Evolutionary conservation across 2,329 filamentous ascomycete genomes (phyloP).

Genomic region (Aspergillus ochraceoroseus): DNA sequence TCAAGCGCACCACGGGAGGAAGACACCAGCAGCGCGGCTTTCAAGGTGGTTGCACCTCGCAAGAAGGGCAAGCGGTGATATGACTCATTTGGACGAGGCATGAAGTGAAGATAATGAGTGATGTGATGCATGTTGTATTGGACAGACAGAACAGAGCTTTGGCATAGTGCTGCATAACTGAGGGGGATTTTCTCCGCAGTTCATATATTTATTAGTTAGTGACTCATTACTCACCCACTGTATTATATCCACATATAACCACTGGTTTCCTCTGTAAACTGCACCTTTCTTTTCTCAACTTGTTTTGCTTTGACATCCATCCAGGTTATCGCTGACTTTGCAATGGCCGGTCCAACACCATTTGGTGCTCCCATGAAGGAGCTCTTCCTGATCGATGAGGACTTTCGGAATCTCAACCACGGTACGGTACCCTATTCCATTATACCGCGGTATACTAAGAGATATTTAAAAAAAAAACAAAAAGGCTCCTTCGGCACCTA

Average conservation of each 20-base stretch:
- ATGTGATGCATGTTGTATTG: slow-evolving; percentile 7
- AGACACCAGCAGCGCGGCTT: slow-evolving; percentile 54
- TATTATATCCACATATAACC: too few relatives aligned
- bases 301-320: too few relatives aligned
- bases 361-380: slow-evolving; percentile 55
- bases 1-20: slow-evolving; percentile 48
- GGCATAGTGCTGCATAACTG: not conserved
- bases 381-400: slow-evolving; percentile 64
- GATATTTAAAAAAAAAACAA: slow-evolving; percentile 2
- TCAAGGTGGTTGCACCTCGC: slow-evolving; percentile 85
- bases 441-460: too few relatives aligned
- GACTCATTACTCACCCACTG: too few relatives aligned
- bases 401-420: slow-evolving; percentile 73
- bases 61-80: slow-evolving; percentile 87
- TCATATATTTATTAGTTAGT: too few relatives aligned
- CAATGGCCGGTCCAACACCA: slow-evolving; percentile 23
- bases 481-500: slow-evolving; percentile 70
- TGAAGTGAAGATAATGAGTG: not conserved
- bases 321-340: too few relatives aligned
- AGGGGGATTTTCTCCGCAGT: too few relatives aligned
- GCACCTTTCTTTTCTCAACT: not conserved
- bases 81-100: slow-evolving; percentile 28
- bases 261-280: too few relatives aligned
- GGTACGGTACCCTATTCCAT: slow-evolving; percentile 46
- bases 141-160: not conserved